Percentiles rank a stretch among this genome's conserved stretches.
phyloP scores from a whole-genome alignment of 805 yeast genomes.

The Suhomyces sp. region DNA sequence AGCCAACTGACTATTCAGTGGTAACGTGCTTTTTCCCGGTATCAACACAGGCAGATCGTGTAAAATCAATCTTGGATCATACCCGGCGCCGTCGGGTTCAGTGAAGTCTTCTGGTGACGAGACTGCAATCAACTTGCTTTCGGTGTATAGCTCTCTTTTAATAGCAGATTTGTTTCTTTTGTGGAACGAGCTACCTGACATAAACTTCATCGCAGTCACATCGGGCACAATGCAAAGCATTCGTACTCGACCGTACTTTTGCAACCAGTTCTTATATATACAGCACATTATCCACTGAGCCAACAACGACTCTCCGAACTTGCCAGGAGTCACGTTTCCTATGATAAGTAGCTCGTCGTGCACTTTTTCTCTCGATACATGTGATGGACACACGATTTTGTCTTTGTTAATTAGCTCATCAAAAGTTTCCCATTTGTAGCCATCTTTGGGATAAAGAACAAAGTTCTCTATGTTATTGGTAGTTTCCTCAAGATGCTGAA shows the following conservation, averaged over 20 bases:
- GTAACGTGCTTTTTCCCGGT: slow-evolving; percentile 25
- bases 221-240: slow-evolving; percentile 69
- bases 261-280: slow-evolving; percentile 70
- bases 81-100: slow-evolving; percentile 28
- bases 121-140: slow-evolving; percentile 54
- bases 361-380: slow-evolving; percentile 33
- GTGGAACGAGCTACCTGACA: slow-evolving; percentile 51
- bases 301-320: slow-evolving; percentile 62
- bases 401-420: slow-evolving; percentile 44
- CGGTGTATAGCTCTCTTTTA: slow-evolving; percentile 62
- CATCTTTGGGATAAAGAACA: slow-evolving; percentile 41
- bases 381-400: slow-evolving; percentile 34
- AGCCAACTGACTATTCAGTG: slow-evolving; percentile 40
- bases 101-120: slow-evolving; percentile 21
- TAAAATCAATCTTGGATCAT: slow-evolving; percentile 35
- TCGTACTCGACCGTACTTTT: slow-evolving; percentile 65
- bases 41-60: slow-evolving; percentile 36
- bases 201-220: slow-evolving; percentile 51
- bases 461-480: slow-evolving; percentile 32
- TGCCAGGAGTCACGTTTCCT: slow-evolving; percentile 52
- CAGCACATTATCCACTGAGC: slow-evolving; percentile 75
- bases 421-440: slow-evolving; percentile 68
- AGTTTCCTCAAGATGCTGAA: slow-evolving; percentile 18
- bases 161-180: slow-evolving; percentile 62
- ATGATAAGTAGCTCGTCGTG: slow-evolving; percentile 55